Evolutionary conservation across 179 eudicot species (phyloP).

Genomic region (Silene coronaria): DNA sequence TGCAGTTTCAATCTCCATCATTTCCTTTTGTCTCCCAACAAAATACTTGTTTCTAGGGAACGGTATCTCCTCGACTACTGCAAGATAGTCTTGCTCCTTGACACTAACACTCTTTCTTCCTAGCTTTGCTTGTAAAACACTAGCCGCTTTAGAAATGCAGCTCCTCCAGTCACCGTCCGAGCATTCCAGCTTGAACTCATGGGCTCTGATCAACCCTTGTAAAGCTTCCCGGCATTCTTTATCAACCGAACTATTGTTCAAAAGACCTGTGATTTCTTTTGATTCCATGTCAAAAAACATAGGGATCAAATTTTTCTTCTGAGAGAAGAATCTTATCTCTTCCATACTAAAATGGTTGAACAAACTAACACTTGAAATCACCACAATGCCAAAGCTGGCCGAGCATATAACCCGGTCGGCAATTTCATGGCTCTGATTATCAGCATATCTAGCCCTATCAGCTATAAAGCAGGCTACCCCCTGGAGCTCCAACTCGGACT

Average conservation of each 20-base stretch:
- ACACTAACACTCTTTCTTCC: constrained; percentile 64
- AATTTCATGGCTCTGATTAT: constrained; percentile 76
- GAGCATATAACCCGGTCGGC: constrained; percentile 86
- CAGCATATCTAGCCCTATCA: constrained; percentile 72
- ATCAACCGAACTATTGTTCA: constrained; percentile 37
- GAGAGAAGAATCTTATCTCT: constrained; percentile 73
- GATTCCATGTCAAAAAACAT: constrained; percentile 57
- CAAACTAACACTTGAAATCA: constrained; percentile 44
- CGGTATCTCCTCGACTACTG: constrained; percentile 48
- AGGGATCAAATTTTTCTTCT: constrained; percentile 78
- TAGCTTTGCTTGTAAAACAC: constrained; percentile 54
- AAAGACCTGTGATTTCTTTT: constrained; percentile 31
- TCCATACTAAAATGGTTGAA: constrained; percentile 59
- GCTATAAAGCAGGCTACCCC: constrained; percentile 83
- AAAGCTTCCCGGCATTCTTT: constrained; percentile 59
- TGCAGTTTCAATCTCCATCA: constrained; percentile 53
- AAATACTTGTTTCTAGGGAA: constrained; percentile 56
- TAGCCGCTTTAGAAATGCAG: constrained; percentile 55
- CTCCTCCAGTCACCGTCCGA: constrained; percentile 64
- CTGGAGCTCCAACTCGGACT: constrained; percentile 79
- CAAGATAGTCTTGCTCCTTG: constrained; percentile 37
- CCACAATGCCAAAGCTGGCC: constrained; percentile 64
- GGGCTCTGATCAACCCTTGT: constrained; percentile 53
- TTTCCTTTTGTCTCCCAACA: constrained; percentile 66
- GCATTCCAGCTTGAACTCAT: constrained; percentile 58